These are phyloP conservation scores for Fusarium pseudonygamai DNA, from an alignment of 2,329 filamentous ascomycete species.

Conservation along the genomic window DNA sequence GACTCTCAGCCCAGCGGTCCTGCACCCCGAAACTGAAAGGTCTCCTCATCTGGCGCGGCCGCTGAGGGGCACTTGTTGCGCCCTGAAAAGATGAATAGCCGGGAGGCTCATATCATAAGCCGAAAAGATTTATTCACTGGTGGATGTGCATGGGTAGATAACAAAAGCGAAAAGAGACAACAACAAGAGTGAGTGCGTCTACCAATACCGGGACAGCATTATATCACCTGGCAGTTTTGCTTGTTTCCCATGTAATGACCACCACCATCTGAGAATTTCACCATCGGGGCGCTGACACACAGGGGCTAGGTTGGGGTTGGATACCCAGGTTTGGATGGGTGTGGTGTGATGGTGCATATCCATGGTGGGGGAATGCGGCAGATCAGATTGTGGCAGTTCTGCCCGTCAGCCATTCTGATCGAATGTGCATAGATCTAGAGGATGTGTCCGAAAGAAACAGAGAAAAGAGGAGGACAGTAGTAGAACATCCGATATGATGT, in stretches of 20 bases:
- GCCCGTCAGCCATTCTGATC: conserved; percentile 13
- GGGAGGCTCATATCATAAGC: conserved; percentile 7
- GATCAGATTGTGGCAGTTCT: conserved; percentile 30
- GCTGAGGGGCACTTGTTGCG: conserved; percentile 9
- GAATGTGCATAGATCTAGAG: background rate
- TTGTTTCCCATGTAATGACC: conserved; percentile 31
- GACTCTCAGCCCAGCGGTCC: conserved; percentile 9
- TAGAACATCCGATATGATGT: background rate
- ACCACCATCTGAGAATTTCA: conserved; percentile 32
- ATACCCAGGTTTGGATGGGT: background rate
- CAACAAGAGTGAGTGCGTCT: conserved; percentile 10
- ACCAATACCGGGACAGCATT: background rate
- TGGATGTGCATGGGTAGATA: conserved; percentile 4
- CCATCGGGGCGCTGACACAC: conserved; percentile 22
- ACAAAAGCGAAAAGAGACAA: conserved; percentile 19
- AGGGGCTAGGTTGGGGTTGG: conserved; percentile 3
- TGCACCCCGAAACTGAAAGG: conserved; percentile 17
- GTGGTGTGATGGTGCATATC: conserved; percentile 3
- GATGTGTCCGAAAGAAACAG: background rate
- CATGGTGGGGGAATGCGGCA: conserved; percentile 29
- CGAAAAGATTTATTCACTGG: background rate
- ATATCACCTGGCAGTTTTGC: conserved; percentile 26
- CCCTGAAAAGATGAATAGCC: conserved; percentile 1
- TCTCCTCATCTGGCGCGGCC: background rate
- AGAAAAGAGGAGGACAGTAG: background rate